Conservation (phyloP, 2,329 filamentous ascomycete genomes). For the Monosporascus sp. region DNA sequence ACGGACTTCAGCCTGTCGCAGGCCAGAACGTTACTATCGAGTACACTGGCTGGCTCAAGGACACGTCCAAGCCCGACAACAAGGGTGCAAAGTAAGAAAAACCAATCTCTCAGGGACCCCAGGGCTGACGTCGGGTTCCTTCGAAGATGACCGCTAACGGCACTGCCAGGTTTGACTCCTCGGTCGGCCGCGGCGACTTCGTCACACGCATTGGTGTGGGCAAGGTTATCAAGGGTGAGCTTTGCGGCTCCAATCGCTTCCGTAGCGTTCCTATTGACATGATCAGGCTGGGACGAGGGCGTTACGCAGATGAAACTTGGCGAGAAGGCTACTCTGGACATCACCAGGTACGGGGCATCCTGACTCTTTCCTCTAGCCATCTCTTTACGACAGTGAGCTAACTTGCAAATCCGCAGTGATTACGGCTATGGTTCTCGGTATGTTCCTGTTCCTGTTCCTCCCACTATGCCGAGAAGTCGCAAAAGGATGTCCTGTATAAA, state of each 20-base stretch:
- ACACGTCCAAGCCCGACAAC: slow-evolving; percentile 53
- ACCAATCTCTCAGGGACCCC: slow-evolving; percentile 2
- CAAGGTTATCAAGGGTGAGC: slow-evolving; percentile 76
- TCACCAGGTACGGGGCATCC: slow-evolving; percentile 57
- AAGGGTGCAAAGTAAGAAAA: slow-evolving; percentile 67
- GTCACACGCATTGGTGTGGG: slow-evolving; percentile 74
- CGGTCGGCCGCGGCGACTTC: slow-evolving; percentile 72
- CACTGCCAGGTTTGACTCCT: slow-evolving; percentile 76
- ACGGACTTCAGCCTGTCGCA: slow-evolving; percentile 52
- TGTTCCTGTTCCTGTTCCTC: slow-evolving; percentile 5
- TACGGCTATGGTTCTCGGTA: slow-evolving; percentile 29
- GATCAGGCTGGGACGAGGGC: slow-evolving; percentile 78
- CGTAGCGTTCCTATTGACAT: slow-evolving; percentile 5
- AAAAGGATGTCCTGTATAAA: neutral
- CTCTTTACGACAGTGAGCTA: slow-evolving; percentile 3
- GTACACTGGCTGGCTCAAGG: slow-evolving; percentile 86
- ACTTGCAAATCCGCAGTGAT: slow-evolving; percentile 18
- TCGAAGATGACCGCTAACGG: slow-evolving; percentile 10
- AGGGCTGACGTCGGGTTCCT: neutral
- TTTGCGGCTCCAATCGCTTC: slow-evolving; percentile 1
- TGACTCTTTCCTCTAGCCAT: neutral
- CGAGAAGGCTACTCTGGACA: slow-evolving; percentile 82
- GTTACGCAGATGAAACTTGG: slow-evolving; percentile 82
- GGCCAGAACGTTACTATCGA: slow-evolving; percentile 80
- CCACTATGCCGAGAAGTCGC: neutral